These are phyloP conservation scores for Pythium myriotylum DNA, from an alignment of 352 stramenopile genomes.

Conservation along the genomic window DNA sequence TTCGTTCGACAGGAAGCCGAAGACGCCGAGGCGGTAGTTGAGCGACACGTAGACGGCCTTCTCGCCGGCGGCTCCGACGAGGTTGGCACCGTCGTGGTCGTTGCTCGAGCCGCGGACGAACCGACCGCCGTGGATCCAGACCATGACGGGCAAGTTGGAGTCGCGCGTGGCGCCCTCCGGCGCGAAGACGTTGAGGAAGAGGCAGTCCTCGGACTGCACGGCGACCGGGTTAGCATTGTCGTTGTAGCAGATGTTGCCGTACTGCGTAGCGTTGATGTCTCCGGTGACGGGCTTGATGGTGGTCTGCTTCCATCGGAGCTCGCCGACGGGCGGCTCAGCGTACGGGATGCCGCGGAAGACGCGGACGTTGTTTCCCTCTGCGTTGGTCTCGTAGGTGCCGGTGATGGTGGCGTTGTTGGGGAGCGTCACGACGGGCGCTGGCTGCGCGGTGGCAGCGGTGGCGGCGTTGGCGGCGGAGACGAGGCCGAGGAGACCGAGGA, in stretches of 20 bases:
- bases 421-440: too few relatives aligned
- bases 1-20: too few relatives aligned
- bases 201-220: slow-evolving; percentile 30
- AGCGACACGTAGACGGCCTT: slow-evolving; percentile 37
- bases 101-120: slow-evolving; percentile 23
- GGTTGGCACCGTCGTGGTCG: slow-evolving; percentile 1
- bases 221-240: too few relatives aligned
- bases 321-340: slow-evolving; percentile 4
- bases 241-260: slow-evolving; percentile 6
- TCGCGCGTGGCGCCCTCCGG: slow-evolving; percentile 21
- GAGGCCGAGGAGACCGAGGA: background rate
- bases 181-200: slow-evolving; percentile 42
- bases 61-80: slow-evolving; percentile 4
- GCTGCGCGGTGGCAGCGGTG: background rate
- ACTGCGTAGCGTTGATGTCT: slow-evolving; percentile 3
- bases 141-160: slow-evolving; percentile 34
- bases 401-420: background rate
- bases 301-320: slow-evolving; percentile 3
- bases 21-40: slow-evolving; percentile 27
- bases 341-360: slow-evolving; percentile 18
- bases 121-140: slow-evolving; percentile 36
- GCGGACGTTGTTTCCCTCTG: background rate
- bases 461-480: too few relatives aligned
- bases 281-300: background rate
- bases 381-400: background rate